Conservation (phyloP, 139 green algal species). For the Chlamydomonas urium region DNA sequence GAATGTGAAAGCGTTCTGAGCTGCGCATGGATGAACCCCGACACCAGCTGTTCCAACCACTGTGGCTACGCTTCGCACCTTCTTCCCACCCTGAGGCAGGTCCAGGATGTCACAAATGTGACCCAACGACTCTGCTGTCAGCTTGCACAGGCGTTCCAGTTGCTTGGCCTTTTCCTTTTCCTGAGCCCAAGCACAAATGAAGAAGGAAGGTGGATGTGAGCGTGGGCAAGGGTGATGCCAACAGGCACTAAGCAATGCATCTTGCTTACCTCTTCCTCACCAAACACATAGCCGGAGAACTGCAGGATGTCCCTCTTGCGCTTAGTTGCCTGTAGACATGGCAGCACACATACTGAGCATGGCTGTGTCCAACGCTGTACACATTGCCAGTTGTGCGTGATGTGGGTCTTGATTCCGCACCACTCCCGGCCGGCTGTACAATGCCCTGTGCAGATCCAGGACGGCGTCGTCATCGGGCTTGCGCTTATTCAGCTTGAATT, state of each 20-base stretch:
- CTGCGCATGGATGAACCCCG: not conserved
- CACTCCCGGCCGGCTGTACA: slow-evolving; percentile 60
- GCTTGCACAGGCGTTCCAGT: slow-evolving; percentile 43
- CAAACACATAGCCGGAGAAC: slow-evolving; percentile 61
- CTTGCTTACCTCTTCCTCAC: slow-evolving; percentile 26
- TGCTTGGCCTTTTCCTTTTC: slow-evolving; percentile 49
- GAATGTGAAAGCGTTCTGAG: too few species aligned
- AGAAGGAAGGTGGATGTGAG: not conserved
- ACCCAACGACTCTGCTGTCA: slow-evolving; percentile 48
- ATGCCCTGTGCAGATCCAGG: slow-evolving; percentile 49
- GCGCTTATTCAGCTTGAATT: slow-evolving; percentile 65
- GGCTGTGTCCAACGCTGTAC: not conserved
- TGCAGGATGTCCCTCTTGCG: slow-evolving; percentile 61
- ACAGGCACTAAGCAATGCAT: not conserved
- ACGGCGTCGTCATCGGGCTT: slow-evolving; percentile 58
- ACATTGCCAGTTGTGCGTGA: not conserved
- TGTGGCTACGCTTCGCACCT: slow-evolving; percentile 14
- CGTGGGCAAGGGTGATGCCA: not conserved
- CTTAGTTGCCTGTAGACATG: slow-evolving; percentile 30
- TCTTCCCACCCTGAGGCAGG: slow-evolving; percentile 44
- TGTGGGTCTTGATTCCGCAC: slow-evolving; percentile 19
- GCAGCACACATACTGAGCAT: not conserved
- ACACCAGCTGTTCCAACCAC: not conserved
- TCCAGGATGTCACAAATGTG: slow-evolving; percentile 60
- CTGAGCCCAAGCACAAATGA: slow-evolving; percentile 12